Conservation (phyloP, 345 rosid species). For the Rhodamnia argentea region DNA sequence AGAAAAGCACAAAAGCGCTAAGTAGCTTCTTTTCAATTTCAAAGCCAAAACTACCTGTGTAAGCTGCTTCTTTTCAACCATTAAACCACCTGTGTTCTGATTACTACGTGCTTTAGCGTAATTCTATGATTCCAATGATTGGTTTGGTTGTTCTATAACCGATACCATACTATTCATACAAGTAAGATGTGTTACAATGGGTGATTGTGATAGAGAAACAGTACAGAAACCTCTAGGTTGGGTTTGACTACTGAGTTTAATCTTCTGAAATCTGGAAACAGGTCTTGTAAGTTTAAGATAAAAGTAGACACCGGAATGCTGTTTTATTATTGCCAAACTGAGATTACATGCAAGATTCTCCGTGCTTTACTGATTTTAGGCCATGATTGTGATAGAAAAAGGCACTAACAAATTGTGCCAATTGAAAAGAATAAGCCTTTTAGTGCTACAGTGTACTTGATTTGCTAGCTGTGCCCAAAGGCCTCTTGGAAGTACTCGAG, state of each 20-base stretch:
- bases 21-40: neutral
- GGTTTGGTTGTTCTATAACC: neutral
- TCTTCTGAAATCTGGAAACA: neutral
- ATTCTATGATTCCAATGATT: neutral
- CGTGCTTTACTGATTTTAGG: neutral
- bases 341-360: neutral
- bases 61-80: neutral
- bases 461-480: neutral
- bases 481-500: neutral
- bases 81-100: neutral
- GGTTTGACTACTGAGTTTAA: neutral
- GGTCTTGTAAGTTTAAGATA: neutral
- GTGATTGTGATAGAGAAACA: neutral
- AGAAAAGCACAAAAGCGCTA: slow-evolving; percentile 82
- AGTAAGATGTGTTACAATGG: neutral
- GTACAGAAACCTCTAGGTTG: neutral
- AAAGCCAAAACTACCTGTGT: neutral
- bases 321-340: neutral
- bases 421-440: neutral
- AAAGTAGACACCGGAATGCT: neutral
- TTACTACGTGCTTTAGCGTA: neutral
- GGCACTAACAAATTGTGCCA: neutral
- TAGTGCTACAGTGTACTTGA: neutral
- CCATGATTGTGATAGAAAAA: neutral
- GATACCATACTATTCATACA: neutral